phyloP scores from a whole-genome alignment of 257 asterid genomes.

The Solanum medicagineum region DNA sequence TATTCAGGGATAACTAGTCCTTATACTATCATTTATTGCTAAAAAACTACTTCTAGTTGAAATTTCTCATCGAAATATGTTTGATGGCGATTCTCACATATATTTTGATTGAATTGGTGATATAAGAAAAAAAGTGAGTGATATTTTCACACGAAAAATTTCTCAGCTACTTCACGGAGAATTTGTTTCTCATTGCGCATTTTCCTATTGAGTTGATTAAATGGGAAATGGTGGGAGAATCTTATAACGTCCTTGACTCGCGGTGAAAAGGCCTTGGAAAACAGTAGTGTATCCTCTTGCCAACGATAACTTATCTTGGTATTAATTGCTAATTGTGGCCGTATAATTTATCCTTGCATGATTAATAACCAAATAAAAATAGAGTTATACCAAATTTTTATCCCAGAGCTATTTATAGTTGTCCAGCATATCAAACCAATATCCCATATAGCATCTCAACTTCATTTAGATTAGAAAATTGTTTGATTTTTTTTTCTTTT shows the following conservation, averaged over 20 bases:
- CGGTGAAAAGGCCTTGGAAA: neutral
- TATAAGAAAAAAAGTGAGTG: no score
- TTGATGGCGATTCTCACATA: neutral
- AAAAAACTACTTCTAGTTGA: no score
- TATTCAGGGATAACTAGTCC: neutral
- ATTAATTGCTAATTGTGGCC: neutral
- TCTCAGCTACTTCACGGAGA: no score
- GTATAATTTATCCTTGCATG: accelerated
- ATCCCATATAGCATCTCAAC: neutral
- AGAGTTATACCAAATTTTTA: neutral
- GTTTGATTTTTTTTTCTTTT: neutral
- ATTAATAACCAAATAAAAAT: neutral
- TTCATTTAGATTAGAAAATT: neutral
- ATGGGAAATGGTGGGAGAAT: neutral
- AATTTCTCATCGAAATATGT: no score
- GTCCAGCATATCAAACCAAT: neutral
- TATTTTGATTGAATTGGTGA: no score
- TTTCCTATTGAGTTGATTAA: neutral
- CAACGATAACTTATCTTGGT: neutral
- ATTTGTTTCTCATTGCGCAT: no score
- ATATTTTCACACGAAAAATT: neutral
- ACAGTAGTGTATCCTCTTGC: accelerated
- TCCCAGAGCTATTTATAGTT: neutral
- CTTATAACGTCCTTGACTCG: no score
- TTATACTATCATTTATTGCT: neutral